Base-by-base conservation (phyloP, 164 flowering plant genomes). In the Berberis vulgaris region DNA sequence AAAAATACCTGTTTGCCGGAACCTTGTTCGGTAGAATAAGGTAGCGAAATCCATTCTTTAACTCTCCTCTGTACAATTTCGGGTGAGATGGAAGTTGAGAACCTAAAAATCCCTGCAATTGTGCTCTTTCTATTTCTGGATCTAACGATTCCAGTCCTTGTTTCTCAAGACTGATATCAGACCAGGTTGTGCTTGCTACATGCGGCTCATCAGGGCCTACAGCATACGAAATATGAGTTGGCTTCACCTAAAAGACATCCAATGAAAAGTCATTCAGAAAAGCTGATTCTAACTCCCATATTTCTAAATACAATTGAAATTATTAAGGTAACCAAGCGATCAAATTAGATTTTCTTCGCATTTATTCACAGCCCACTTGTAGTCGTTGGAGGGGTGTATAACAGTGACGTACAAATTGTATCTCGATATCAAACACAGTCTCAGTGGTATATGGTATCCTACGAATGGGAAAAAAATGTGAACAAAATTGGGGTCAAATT, bases 191-290 rank as follows among this genome's bases (percentile, higher is more conserved):
- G 73, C 88, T 84, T 11, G 97, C 92, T 58, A 93, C 99, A 79
- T 91, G 99, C 59, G 97, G 99, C 85, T 91, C 99, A 78, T 88
- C 94, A 53, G 98, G 99, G 67, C 99, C 99, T 45, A 83, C 81
- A 69, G 91, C 96, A 78, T 46, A 54, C 49, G 80, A 77, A 79
- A 81, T 69, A 69, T 66, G 72, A 67, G 41, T 46, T 67, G 70
- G 75, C 68, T 75, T 86, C 59, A 69, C 82, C 93, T 73, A 54
- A 58, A 64, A 65, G 54, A 57, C 49, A 57, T 57, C 6, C 65
- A 58, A 45, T 53, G 42, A 39, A 40, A 39, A 42, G 47, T 68
- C 52, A 66, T 64, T 10, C 46, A 45, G 67, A 55, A 12, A 54
- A 66, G 42, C 6, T 61, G 49, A 59, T 55, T 6, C 57, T n/a